Conservation (phyloP, 768 basidiomycete genomes). For the Mycena crocata region DNA sequence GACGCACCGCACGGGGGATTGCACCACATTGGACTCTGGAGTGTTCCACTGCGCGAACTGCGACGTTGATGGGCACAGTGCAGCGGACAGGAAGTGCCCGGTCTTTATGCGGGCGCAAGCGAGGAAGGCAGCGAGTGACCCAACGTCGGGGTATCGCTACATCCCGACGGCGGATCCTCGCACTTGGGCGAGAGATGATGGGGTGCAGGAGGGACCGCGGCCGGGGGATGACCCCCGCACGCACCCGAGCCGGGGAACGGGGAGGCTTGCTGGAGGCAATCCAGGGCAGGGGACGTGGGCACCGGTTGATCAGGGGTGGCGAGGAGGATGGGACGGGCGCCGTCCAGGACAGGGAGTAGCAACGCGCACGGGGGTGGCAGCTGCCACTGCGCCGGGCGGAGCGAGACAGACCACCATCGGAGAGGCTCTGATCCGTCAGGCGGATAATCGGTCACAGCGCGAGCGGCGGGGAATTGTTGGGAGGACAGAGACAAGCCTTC, state of each 20-base stretch:
- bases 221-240: not conserved
- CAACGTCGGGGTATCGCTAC: conserved; percentile 3
- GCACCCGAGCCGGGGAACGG: too few relatives aligned
- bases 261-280: not conserved
- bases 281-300: not conserved
- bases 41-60: conserved; percentile 6
- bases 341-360: not conserved
- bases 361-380: not conserved
- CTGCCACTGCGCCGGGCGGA: not conserved
- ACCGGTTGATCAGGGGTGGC: not conserved
- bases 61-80: conserved; percentile 4
- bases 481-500: too few relatives aligned
- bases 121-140: not conserved
- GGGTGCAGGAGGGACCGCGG: not conserved
- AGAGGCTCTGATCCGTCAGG: too few relatives aligned
- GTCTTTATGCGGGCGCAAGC: not conserved
- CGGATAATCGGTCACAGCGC: too few relatives aligned
- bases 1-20: conserved; percentile 8
- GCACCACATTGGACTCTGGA: not conserved
- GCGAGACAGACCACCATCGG: too few relatives aligned
- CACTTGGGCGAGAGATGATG: not conserved
- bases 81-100: conserved; percentile 1
- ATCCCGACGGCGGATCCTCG: conserved; percentile 4
- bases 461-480: too few relatives aligned
- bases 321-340: not conserved